These are phyloP conservation scores for Populus simonii DNA, from an alignment of 345 rosid species.

Conservation along the genomic window DNA sequence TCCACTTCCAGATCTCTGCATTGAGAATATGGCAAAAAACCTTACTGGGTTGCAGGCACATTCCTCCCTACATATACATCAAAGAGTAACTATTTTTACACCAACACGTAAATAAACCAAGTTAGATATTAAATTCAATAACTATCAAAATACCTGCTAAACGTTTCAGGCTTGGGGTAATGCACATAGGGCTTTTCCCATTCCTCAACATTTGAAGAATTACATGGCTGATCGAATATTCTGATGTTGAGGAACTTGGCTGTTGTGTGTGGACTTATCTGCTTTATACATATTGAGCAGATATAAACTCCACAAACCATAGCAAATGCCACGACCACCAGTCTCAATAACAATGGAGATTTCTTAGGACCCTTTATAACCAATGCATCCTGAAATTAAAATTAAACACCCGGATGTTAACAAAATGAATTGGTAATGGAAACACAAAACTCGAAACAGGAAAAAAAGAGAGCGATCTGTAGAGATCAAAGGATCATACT, in stretches of 20 bases:
- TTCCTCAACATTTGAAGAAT: constrained; percentile 18
- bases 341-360: constrained; percentile 27
- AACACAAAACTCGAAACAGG: too few relatives aligned
- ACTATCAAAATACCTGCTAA: constrained; percentile 20
- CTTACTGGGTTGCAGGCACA: constrained; percentile 37
- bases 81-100: not conserved
- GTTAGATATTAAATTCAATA: not conserved
- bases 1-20: constrained; percentile 48
- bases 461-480: not conserved
- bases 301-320: constrained; percentile 40
- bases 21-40: constrained; percentile 39
- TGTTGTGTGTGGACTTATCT: constrained; percentile 17
- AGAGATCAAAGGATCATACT: not conserved
- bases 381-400: constrained; percentile 27
- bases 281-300: constrained; percentile 34
- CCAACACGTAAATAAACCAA: not conserved
- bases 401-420: not conserved
- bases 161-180: constrained; percentile 34
- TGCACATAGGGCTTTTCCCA: constrained; percentile 29
- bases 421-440: not conserved
- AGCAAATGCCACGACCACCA: constrained; percentile 32
- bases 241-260: constrained; percentile 16
- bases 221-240: constrained; percentile 19
- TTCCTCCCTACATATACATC: constrained; percentile 23
- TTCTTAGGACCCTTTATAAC: constrained; percentile 32